Evolutionary conservation across 2,329 filamentous ascomycete species (phyloP), one percentile per base, ranked within the genome.

Genomic region (Fusarium verrucosum): DNA sequence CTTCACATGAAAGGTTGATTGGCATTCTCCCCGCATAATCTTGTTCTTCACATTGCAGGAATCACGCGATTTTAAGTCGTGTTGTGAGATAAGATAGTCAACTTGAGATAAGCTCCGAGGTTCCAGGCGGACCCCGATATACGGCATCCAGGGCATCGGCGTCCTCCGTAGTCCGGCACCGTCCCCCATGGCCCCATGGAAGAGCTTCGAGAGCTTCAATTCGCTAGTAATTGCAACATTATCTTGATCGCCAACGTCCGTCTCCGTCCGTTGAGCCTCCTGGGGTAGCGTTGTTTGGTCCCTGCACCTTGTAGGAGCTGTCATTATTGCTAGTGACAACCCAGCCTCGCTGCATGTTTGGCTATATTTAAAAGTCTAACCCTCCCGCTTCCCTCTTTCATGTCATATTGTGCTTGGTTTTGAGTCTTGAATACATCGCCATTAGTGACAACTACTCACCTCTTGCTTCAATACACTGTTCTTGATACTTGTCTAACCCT

Each of bases 111-210:
- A 41, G 36, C 46, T 43, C 32, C 50, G 47, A 41, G 37, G 53
- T 41, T 25, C 32, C 53, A 64, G 64, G 68, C 69, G 65, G 62
- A 33, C 58, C 59, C 69, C 65, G 65, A 55, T 53, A 22, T 54
- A 50, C 57, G 41, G 59, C 43, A 41, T 41, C 19, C 52, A 61
- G 70, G 70, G 67, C 68, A 56, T 62, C 70, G 70, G 70, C 70
- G 70, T 64, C 69, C 67, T 72, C 70, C 70, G 70, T 47, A 54
- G 37, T 59, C 62, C 62, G 69, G 55, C 60, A 59, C 59, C 62
- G 64, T 58, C 70, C 66, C 63, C 43, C 49, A 58, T 71, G 49
- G 49, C 62, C 65, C 65, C 68, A 72, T 69, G 51, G 40, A 46
- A 50, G 46, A 19, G 55, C 64, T 57, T 54, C 55, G 44, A 50